Conservation (phyloP, 2,329 filamentous ascomycete species). For the Hirsutella thompsonii region DNA sequence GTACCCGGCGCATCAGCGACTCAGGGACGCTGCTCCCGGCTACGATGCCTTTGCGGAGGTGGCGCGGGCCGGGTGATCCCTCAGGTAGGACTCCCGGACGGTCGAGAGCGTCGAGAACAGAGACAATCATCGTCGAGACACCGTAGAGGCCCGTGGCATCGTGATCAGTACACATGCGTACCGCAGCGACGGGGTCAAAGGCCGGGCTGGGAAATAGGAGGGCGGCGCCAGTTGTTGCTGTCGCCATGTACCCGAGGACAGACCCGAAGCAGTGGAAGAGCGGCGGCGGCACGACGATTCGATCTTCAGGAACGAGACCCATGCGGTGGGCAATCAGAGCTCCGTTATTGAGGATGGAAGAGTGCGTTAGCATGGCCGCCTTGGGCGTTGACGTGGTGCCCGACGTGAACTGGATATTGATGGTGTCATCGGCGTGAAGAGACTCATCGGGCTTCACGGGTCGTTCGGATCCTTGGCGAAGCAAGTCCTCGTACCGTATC, state of each 20-base stretch:
- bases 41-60: conserved; percentile 77
- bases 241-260: conserved; percentile 92
- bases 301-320: conserved; percentile 61
- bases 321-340: conserved; percentile 73
- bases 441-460: conserved; percentile 29
- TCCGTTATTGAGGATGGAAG: conserved; percentile 86
- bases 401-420: conserved; percentile 95
- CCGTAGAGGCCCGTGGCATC: conserved; percentile 62
- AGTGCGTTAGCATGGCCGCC: conserved; percentile 78
- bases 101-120: conserved; percentile 67
- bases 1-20: conserved; percentile 65
- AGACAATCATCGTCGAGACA: conserved; percentile 89
- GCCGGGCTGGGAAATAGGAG: conserved; percentile 81
- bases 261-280: conserved; percentile 86
- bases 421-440: conserved; percentile 52
- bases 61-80: conserved; percentile 5
- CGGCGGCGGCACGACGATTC: conserved; percentile 74
- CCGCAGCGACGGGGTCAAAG: conserved; percentile 65
- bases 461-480: conserved; percentile 14
- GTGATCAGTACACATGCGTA: conserved; percentile 42
- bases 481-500: conserved; percentile 31
- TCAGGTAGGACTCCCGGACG: conserved; percentile 15
- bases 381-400: conserved; percentile 90
- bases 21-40: conserved; percentile 78
- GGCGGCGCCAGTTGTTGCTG: conserved; percentile 63